A percentile compares a stretch with the other conserved stretches of the same genome.
Conservation (phyloP, 129 eudicot genomes). For the Gnaphalium uliginosum region DNA sequence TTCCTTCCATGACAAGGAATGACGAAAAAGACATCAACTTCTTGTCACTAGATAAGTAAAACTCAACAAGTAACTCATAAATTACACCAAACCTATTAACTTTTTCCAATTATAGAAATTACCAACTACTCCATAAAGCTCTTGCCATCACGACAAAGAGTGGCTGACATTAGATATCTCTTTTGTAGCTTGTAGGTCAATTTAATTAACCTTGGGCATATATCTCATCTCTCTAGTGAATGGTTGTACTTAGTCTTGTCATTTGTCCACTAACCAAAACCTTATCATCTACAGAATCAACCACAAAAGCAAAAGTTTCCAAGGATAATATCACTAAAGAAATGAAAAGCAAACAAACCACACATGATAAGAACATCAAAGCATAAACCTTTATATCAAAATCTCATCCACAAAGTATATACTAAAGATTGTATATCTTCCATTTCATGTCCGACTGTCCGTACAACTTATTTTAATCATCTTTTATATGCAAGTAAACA, state of each 20-base stretch:
- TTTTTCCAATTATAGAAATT: background rate
- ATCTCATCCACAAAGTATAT: constrained; percentile 42
- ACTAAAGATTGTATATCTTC: constrained; percentile 34
- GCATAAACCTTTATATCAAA: constrained; percentile 36
- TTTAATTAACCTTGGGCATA: background rate
- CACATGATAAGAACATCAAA: constrained; percentile 37
- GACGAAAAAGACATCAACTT: background rate
- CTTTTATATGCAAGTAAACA: constrained; percentile 30
- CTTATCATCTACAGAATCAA: constrained; percentile 32
- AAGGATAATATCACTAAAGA: constrained; percentile 23
- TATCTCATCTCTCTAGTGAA: background rate
- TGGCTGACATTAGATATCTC: background rate
- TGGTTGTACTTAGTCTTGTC: constrained; percentile 11
- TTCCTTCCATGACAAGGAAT: background rate
- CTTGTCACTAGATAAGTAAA: background rate
- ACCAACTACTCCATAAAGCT: background rate
- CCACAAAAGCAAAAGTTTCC: constrained; percentile 19
- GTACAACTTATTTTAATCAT: constrained; percentile 34
- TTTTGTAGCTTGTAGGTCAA: constrained; percentile 13
- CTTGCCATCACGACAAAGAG: constrained; percentile 4
- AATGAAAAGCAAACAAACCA: constrained; percentile 26
- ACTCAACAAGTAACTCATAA: background rate
- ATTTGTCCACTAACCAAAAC: constrained; percentile 26
- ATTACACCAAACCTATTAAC: background rate
- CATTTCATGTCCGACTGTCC: constrained; percentile 26